These are phyloP conservation scores for Lomentospora prolificans DNA, from an alignment of 2,329 filamentous ascomycete genomes.

Conservation along the genomic window DNA sequence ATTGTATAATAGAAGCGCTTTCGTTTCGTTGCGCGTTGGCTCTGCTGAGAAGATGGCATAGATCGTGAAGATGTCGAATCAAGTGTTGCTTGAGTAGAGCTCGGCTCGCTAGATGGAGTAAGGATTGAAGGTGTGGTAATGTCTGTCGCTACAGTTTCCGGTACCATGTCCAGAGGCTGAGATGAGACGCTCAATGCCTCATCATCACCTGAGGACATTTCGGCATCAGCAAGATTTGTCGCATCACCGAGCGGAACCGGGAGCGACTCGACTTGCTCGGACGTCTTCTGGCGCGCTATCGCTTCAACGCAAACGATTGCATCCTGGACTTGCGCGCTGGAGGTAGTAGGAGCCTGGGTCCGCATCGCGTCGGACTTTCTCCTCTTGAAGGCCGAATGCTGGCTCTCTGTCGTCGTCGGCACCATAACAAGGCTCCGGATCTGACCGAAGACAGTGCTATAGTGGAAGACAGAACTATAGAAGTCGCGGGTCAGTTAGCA, in stretches of 20 bases:
- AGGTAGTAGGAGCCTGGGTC: background rate
- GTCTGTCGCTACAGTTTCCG: background rate
- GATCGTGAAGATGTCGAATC: background rate
- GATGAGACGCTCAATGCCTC: background rate
- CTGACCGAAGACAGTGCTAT: conserved; percentile 19
- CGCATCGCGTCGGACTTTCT: background rate
- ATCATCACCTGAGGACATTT: background rate
- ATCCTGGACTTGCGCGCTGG: background rate
- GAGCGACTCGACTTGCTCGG: no score
- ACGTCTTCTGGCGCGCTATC: background rate
- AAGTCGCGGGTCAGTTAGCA: background rate
- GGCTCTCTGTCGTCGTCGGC: background rate
- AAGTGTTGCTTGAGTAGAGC: background rate
- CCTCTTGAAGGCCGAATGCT: background rate
- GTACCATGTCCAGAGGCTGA: background rate
- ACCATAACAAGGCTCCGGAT: conserved; percentile 6
- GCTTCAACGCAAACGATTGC: background rate
- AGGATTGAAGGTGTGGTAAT: background rate
- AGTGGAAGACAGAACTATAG: conserved; percentile 15
- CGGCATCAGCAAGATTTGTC: background rate
- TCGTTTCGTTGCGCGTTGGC: background rate
- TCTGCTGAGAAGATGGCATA: background rate
- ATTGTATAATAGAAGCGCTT: background rate
- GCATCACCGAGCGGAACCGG: no score
- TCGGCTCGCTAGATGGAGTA: background rate